Evolutionary conservation across 225 moss, liverwort and hornwort species (phyloP), one percentile per base, ranked within the genome.

Genomic region (Anthoceros angustus): DNA sequence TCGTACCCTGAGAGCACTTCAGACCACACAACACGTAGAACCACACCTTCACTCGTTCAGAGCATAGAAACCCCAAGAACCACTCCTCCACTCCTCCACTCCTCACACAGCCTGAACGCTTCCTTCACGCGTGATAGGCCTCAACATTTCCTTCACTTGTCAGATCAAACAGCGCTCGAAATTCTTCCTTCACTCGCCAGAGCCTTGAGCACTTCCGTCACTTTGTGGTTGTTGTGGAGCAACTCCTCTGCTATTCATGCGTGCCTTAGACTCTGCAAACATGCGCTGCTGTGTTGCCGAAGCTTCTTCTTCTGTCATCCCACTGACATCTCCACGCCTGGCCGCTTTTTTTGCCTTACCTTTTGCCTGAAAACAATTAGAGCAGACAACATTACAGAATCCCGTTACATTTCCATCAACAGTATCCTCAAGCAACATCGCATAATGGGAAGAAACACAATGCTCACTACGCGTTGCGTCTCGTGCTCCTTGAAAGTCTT

Each of bases 281-380:
- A 98, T 92, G 62, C 92, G 89, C 77, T 98, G 92, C 76, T 98
- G 98, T 63, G 98, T 92, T 71, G 98, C 92, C 67, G 89, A 89
- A 50, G 92, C 98, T 80, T 98, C 98, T 71, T 92, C 98, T 62
- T 98, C 98, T 67, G 98, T 98, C 98, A 98, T 98, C 38, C 98
- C 98, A 62, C 86, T 89, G 6, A 68, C 24, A 66, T 86, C 76
- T 68, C 86, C 98, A 71, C 92, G 88, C 72, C 77, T 89, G 69
- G 86, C 89, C 98, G 92, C 92, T 84, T 92, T 81, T 70, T 92
- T 88, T 60, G 87, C 80, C 78, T 98, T 98, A 6, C 89, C 89
- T 9, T 92, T 92, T 78, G 92, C 98, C 98, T 98, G 86, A 46
- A 70, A 41, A 11, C 15, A 15, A 68, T 32, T 23, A n/a, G 24